A percentile compares a stretch with the other conserved stretches of the same genome.
These are phyloP conservation scores for Eucalyptus rudis DNA, from an alignment of 345 rosid genomes.

Conservation along the genomic window DNA sequence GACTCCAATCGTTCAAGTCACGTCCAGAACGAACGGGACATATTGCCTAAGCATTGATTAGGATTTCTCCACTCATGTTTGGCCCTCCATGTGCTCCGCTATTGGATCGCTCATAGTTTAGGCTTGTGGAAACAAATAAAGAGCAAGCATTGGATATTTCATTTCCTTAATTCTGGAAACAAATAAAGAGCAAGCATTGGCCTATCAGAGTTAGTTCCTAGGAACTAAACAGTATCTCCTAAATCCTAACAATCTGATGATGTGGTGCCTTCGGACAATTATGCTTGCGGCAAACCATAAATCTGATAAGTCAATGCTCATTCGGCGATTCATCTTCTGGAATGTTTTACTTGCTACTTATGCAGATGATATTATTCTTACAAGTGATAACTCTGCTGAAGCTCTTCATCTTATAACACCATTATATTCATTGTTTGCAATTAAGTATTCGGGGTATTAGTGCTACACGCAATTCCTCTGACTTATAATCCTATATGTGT, in stretches of 20 bases:
- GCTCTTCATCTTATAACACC: neutral
- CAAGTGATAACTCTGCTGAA: neutral
- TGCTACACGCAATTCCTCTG: neutral
- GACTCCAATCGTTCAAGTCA: neutral
- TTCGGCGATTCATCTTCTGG: neutral
- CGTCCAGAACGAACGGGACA: neutral
- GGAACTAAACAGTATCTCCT: neutral
- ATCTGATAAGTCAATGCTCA: neutral
- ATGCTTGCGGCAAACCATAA: neutral
- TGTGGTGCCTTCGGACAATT: neutral
- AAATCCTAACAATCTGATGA: neutral
- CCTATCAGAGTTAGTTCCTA: neutral
- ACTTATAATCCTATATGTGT: neutral
- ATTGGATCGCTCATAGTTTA: neutral
- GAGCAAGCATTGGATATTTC: neutral
- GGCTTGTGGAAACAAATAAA: neutral
- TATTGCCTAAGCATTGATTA: neutral
- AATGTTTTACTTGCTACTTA: neutral
- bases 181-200: neutral
- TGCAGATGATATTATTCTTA: neutral
- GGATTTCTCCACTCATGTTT: neutral
- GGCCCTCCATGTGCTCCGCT: neutral
- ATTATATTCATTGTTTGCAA: neutral
- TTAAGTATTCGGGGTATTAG: too few species aligned
- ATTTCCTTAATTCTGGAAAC: neutral